Evolutionary conservation across 164 flowering plant species (phyloP).

Genomic region (Vitis riparia): DNA sequence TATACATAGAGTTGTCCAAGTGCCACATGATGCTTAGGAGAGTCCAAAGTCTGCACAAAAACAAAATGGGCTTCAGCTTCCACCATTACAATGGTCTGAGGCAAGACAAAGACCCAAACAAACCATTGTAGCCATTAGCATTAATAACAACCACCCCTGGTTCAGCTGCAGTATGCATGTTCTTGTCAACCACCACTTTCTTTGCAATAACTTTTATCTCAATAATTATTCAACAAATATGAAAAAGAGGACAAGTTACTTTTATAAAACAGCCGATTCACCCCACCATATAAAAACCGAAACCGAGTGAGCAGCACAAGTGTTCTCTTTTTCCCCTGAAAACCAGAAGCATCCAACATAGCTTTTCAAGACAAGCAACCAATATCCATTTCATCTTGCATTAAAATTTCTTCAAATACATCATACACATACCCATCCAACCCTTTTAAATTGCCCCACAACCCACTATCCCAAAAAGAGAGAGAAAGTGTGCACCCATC

Average conservation of each 20-base stretch:
- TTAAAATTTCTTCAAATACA: conserved; percentile 15
- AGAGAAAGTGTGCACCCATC: conserved; percentile 10
- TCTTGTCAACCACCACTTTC: conserved; percentile 8
- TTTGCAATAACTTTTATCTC: background rate
- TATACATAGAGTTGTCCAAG: too few species aligned
- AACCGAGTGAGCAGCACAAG: background rate
- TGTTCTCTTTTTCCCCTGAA: background rate
- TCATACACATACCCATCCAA: conserved; percentile 16
- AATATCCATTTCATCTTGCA: conserved; percentile 25
- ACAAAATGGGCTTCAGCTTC: too few species aligned
- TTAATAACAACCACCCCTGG: too few species aligned
- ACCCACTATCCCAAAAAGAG: conserved; percentile 19
- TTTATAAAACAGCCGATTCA: background rate
- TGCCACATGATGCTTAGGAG: too few species aligned
- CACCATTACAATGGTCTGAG: too few species aligned
- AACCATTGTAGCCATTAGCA: too few species aligned
- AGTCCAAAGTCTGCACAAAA: too few species aligned
- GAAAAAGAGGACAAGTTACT: conserved; percentile 3
- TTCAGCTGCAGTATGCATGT: background rate
- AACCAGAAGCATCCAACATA: conserved; percentile 14
- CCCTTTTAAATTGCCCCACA: conserved; percentile 23
- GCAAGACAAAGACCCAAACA: too few species aligned
- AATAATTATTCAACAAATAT: conserved; percentile 5
- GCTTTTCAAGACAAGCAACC: conserved; percentile 18
- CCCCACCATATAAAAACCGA: background rate